Evolutionary conservation across 1,284 basidiomycete genomes (phyloP).

Genomic region (Tylopilus sp.): DNA sequence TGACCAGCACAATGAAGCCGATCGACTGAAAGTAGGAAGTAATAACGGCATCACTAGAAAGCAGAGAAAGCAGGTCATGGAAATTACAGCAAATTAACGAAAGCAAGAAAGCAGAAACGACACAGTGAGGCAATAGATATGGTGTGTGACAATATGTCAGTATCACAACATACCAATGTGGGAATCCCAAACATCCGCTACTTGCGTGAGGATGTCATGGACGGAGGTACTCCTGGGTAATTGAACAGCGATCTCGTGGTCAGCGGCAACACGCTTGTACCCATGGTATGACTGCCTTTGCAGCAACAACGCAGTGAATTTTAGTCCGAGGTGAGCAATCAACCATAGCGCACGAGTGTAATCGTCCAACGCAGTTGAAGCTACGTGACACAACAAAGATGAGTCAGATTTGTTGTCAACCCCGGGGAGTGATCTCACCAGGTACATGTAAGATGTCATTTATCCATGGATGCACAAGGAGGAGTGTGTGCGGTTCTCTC

Average conservation of each 20-base stretch:
- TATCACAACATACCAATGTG: background rate
- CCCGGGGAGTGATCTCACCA: too few species aligned
- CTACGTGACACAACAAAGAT: background rate
- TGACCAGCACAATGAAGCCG: too few species aligned
- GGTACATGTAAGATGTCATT: background rate
- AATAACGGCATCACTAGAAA: too few species aligned
- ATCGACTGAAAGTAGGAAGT: too few species aligned
- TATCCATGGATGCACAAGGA: constrained; percentile 11
- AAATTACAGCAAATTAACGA: background rate
- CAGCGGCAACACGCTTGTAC: constrained; percentile 5
- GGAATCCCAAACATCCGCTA: constrained; percentile 3
- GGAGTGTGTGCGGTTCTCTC: background rate
- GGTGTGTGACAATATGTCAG: too few species aligned
- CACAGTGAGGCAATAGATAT: background rate
- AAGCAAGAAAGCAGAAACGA: background rate
- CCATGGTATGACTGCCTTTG: background rate
- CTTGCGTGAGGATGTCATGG: background rate
- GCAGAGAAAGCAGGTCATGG: too few species aligned
- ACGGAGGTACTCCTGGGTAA: background rate
- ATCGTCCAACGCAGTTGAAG: background rate
- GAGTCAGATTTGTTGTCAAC: too few species aligned
- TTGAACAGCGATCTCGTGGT: constrained; percentile 3
- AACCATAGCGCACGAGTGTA: background rate
- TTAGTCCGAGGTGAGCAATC: constrained; percentile 6
- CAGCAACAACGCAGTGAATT: constrained; percentile 9